These are phyloP conservation scores for Hibiscus trionum DNA, from an alignment of 345 rosid species.

Conservation along the genomic window DNA sequence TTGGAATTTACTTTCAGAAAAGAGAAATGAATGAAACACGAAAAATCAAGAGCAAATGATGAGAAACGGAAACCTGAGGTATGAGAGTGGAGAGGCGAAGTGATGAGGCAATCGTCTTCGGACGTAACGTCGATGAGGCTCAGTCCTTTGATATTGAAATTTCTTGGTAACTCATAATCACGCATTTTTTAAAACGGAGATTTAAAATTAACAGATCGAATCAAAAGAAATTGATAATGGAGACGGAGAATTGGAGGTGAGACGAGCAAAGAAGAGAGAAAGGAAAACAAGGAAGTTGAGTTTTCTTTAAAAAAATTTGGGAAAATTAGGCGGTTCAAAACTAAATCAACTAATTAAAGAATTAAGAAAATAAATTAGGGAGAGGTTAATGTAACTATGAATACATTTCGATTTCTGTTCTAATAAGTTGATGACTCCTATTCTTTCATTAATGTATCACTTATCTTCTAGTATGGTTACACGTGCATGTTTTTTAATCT, in stretches of 20 bases:
- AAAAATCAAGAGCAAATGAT: not conserved
- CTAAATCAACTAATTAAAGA: not conserved
- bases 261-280: not conserved
- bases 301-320: slow-evolving; percentile 32
- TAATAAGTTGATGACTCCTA: no score
- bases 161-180: slow-evolving; percentile 29
- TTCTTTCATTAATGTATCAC: no score
- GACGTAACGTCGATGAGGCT: slow-evolving; percentile 72
- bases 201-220: not conserved
- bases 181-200: slow-evolving; percentile 34
- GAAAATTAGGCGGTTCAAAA: slow-evolving; percentile 40
- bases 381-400: no score
- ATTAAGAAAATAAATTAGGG: no score
- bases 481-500: no score
- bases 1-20: not conserved
- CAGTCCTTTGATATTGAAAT: slow-evolving; percentile 34
- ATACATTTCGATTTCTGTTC: no score
- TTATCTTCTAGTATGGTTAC: no score
- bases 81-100: slow-evolving; percentile 27
- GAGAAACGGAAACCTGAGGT: slow-evolving; percentile 30
- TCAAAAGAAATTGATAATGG: not conserved
- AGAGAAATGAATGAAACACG: not conserved
- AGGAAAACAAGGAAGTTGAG: not conserved
- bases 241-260: not conserved
- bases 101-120: slow-evolving; percentile 79